Base-by-base conservation (phyloP, 768 basidiomycete genomes). In the Russula olivacea region DNA sequence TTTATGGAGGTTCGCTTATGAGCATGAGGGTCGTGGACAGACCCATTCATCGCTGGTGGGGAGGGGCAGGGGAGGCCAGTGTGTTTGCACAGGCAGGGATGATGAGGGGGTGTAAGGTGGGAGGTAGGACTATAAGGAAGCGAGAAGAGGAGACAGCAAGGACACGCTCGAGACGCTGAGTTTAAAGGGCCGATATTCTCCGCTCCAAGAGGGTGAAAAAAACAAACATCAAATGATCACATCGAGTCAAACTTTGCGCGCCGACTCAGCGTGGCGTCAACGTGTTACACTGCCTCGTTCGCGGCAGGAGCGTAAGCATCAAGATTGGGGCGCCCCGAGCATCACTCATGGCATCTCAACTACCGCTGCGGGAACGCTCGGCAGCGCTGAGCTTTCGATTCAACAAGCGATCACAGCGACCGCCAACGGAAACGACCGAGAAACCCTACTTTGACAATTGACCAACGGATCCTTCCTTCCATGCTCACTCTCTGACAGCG, bases 1-100 rank as follows among this genome's bases (percentile, higher is more conserved):
- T 73, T 78, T 72, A 80, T 80, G 55, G 80, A 80, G 4, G 79
- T 81, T 43, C 79, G 79, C 69, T 80, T 80, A 67, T 76, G 74
- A 45, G 66, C 68, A 53, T 68, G 70, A 21, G 65, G 68, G 71
- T 81, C 79, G 58, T 80, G 78, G 65, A 77, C 69, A 57, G 74
- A 68, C 65, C 75, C 75, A 72, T 78, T 79, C 72, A 76, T 71
- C 68, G 67, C 36, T 65, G 58, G 58, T 55, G 25, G 14, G 14
- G 4, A 30, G 8, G 14, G 28, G 38, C 8, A 23, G 53, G 41
- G 19, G 11, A 43, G 58, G 21, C 53, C 17, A 48, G 56, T 15
- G 52, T 28, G 36, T 54, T 51, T 49, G 60, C 7, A 19, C 14
- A 15, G 38, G 4, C 14, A 25, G 10, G n/a, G 48, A 34, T 52